Evolutionary conservation across 768 basidiomycete genomes (phyloP), one percentile per base, ranked within the genome.

Genomic region (Leccinum disarticulatum): DNA sequence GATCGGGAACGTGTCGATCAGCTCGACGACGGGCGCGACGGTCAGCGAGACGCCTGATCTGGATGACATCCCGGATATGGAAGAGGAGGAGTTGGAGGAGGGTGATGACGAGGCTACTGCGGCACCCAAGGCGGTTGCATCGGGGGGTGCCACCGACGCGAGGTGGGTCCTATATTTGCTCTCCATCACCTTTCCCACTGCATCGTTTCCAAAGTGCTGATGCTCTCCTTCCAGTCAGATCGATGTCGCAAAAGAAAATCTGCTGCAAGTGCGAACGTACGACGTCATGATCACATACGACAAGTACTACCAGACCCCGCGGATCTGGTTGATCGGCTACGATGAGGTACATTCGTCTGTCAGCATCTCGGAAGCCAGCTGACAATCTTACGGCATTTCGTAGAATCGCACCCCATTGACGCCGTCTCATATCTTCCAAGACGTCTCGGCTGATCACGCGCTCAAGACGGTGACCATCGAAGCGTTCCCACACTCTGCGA

Each of bases 211-310:
- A n/a, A 36, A 43, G 41, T n/a, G 36, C 60, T 67, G 51, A 52
- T 27, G 41, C 13, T 38, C 35, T 54, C 38, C 31, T 53, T 38
- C 41, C 61, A 92, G 88, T 62, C 76, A 84, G 65, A 77, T 82
- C 19, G 86, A 88, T 64, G 80, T 83, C 22, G 84, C 86, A 35
- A 91, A 87, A 61, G 86, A 85, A 58, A 97, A 97, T 68, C 80
- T 98, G 28, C 79, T 98, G 46, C 93, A 95, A 81, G 93, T 98
- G 43, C 86, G 97, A 69, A 99, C 96, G 11, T 99, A 99, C 79
- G 97, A 99, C 74, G 95, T 98, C 69, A 93, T 97, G 90, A 98
- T 99, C 80, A 93, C 93, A 52, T 99, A 98, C 74, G 97, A 99
- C 83, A 99, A 98, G 79, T 96, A 95, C 76, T 98, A 99, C 76